Evolutionary conservation across 768 basidiomycete genomes (phyloP).

Genomic region (Naganishia friedmannii): DNA sequence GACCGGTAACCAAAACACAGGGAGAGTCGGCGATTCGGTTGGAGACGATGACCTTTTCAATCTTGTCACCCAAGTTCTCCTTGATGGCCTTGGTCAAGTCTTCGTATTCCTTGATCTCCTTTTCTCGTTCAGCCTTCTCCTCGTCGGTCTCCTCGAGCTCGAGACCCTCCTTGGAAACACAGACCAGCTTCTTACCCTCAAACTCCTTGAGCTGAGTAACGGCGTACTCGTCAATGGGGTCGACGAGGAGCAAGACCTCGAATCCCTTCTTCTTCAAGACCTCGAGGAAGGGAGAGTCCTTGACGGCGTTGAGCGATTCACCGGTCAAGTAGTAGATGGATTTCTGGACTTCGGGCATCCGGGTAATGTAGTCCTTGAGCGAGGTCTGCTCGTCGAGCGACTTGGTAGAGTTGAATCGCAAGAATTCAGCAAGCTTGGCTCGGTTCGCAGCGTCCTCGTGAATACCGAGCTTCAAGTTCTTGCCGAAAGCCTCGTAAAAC

Average conservation of each 20-base stretch:
- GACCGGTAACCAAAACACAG: constrained; percentile 94
- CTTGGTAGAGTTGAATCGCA: constrained; percentile 98
- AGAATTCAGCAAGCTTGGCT: constrained; percentile 97
- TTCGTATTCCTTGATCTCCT: constrained; percentile 74
- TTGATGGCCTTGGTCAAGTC: constrained; percentile 93
- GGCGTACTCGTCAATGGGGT: constrained; percentile 99
- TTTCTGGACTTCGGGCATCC: constrained; percentile 98
- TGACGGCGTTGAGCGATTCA: constrained; percentile 84
- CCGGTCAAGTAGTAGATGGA: constrained; percentile 99
- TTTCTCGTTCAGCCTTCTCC: constrained; percentile 87
- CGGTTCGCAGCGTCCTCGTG: constrained; percentile 99
- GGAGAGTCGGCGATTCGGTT: constrained; percentile 97
- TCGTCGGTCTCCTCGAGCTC: constrained; percentile 99
- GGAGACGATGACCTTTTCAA: constrained; percentile 97
- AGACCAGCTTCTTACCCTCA: constrained; percentile 93
- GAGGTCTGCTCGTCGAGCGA: constrained; percentile 83
- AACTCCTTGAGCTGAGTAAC: constrained; percentile 99
- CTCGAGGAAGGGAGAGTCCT: constrained; percentile 97
- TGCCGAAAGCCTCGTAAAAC: constrained; percentile 95
- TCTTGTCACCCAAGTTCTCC: constrained; percentile 97
- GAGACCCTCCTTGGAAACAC: constrained; percentile 97
- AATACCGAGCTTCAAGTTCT: constrained; percentile 99
- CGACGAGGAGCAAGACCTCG: constrained; percentile 93
- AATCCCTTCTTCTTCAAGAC: constrained; percentile 99
- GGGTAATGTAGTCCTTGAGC: constrained; percentile 98